Evolutionary conservation across 495 filamentous ascomycete genomes (phyloP).

Genomic region (Halenospora varia): DNA sequence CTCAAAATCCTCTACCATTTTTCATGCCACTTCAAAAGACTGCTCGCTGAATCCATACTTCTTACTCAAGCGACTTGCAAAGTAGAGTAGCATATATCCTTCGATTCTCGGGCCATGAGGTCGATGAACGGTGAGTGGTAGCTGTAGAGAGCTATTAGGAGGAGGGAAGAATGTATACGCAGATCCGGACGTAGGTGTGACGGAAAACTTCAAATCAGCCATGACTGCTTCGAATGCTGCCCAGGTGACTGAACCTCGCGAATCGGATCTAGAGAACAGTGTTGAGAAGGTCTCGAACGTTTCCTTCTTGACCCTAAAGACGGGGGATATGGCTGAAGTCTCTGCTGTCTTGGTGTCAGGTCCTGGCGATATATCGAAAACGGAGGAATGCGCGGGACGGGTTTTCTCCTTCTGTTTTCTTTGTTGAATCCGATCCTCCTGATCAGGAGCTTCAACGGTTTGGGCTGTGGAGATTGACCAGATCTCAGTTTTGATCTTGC

Average conservation of each 20-base stretch:
- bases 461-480: no score
- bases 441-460: not conserved
- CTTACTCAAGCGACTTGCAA: slow-evolving; percentile 20
- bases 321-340: not conserved
- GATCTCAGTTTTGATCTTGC: no score
- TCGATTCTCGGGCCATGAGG: slow-evolving; percentile 28
- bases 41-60: slow-evolving; percentile 43
- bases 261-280: slow-evolving; percentile 22
- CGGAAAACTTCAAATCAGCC: slow-evolving; percentile 29
- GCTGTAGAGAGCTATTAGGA: slow-evolving; percentile 2
- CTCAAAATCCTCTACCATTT: no score
- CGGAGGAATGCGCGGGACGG: slow-evolving; percentile 27
- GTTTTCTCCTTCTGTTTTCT: slow-evolving; percentile 35
- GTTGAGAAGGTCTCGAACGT: slow-evolving; percentile 29
- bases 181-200: slow-evolving; percentile 26
- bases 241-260: slow-evolving; percentile 32
- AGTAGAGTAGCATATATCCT: slow-evolving; percentile 12
- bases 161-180: slow-evolving; percentile 28
- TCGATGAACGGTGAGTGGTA: slow-evolving; percentile 24
- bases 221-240: slow-evolving; percentile 32
- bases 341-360: not conserved
- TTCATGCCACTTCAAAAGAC: slow-evolving; percentile 84
- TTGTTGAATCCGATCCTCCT: slow-evolving; percentile 16
- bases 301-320: slow-evolving; percentile 25
- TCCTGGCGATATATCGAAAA: slow-evolving; percentile 27